A percentile compares a stretch with the other conserved stretches of the same genome.
Conservation (phyloP, 192 early-diverging fungal genomes). For the Pilaira anomala region DNA sequence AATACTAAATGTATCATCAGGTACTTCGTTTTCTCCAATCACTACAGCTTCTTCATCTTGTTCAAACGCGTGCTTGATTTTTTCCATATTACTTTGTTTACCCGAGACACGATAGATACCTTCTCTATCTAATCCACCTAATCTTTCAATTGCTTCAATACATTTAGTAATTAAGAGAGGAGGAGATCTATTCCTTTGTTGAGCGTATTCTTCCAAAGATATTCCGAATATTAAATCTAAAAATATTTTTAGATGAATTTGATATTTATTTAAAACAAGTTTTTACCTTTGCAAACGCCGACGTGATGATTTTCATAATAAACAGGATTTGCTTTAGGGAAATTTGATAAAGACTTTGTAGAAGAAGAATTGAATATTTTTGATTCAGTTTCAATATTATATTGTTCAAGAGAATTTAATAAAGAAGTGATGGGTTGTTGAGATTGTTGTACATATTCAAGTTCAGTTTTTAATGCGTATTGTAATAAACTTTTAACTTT, state of each 20-base stretch:
- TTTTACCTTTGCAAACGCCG: slow-evolving; percentile 32
- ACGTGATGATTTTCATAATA: slow-evolving; percentile 27
- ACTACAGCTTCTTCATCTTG: slow-evolving; percentile 30
- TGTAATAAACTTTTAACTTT: neutral
- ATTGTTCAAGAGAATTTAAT: neutral
- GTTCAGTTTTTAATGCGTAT: neutral
- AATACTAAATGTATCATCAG: slow-evolving; percentile 55
- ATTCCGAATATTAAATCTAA: slow-evolving; percentile 40
- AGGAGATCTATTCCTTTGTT: slow-evolving; percentile 15
- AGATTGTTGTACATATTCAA: slow-evolving; percentile 5
- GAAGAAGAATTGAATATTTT: neutral
- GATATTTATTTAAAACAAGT: slow-evolving; percentile 1
- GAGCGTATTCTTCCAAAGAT: slow-evolving; percentile 34
- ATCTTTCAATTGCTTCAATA: slow-evolving; percentile 31
- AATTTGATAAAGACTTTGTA: neutral
- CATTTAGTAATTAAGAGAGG: slow-evolving; percentile 36
- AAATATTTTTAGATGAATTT: no score
- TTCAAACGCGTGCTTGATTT: slow-evolving; percentile 34
- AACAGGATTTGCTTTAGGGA: slow-evolving; percentile 10
- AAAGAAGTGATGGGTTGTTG: neutral
- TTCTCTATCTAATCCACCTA: slow-evolving; percentile 37
- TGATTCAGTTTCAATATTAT: slow-evolving; percentile 8
- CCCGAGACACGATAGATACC: slow-evolving; percentile 41
- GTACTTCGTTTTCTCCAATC: slow-evolving; percentile 27
- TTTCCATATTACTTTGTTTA: slow-evolving; percentile 30